These are phyloP conservation scores for Claviceps maximensis DNA, from an alignment of 2,329 filamentous ascomycete genomes.

Conservation along the genomic window DNA sequence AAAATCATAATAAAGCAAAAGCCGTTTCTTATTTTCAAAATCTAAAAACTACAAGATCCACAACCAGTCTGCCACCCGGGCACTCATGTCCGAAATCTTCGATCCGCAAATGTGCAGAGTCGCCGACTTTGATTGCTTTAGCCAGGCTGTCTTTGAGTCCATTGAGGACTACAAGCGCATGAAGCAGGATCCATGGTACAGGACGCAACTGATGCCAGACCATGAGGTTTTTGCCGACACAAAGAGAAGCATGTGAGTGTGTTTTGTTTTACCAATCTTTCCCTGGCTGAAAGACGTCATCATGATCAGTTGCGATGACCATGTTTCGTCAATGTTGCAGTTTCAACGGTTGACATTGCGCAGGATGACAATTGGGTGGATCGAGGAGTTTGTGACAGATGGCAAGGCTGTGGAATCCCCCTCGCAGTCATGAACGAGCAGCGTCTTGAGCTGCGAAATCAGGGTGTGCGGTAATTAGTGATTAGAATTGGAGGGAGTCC, in stretches of 20 bases:
- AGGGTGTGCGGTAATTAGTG: neutral
- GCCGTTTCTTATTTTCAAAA: too few species aligned
- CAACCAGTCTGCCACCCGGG: conserved; percentile 16
- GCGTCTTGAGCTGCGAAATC: neutral
- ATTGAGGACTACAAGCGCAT: conserved; percentile 33
- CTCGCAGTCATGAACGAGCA: neutral
- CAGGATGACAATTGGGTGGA: conserved; percentile 34
- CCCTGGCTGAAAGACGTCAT: too few species aligned
- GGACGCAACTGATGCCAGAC: conserved; percentile 28
- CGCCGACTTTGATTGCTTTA: conserved; percentile 35
- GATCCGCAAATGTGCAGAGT: conserved; percentile 35
- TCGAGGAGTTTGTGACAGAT: conserved; percentile 27
- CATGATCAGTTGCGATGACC: too few species aligned
- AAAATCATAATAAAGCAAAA: too few species aligned
- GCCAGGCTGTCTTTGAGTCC: conserved; percentile 30
- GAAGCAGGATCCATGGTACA: conserved; percentile 36
- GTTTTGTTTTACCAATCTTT: neutral
- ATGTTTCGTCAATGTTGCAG: too few species aligned
- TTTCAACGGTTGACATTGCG: neutral
- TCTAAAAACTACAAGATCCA: conserved; percentile 28
- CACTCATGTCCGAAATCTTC: conserved; percentile 25
- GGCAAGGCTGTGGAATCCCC: conserved; percentile 18
- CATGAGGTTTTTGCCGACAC: conserved; percentile 38
- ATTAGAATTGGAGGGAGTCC: neutral
- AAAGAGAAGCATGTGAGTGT: conserved; percentile 22